phyloP scores from a whole-genome alignment of 805 yeast genomes.

The Candida khao-thaluensis region DNA sequence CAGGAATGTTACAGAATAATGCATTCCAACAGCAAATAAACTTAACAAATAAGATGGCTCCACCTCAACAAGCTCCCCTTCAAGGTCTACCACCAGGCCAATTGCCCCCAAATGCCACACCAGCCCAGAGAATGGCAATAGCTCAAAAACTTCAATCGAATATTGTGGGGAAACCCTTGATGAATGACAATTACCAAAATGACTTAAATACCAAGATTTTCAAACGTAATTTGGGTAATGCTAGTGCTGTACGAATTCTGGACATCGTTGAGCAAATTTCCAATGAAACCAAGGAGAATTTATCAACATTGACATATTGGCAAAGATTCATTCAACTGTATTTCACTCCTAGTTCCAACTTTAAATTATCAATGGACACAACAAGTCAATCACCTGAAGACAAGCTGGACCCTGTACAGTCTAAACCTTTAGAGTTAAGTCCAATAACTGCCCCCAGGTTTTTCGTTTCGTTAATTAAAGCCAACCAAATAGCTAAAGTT shows the following conservation, averaged over 20 bases:
- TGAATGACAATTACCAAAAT: constrained; percentile 18
- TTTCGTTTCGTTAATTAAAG: constrained; percentile 49
- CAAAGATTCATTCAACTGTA: constrained; percentile 31
- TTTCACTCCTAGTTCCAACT: constrained; percentile 30
- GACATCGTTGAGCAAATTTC: constrained; percentile 40
- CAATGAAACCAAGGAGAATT: constrained; percentile 29
- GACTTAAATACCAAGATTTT: constrained; percentile 35
- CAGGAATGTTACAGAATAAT: constrained; percentile 6
- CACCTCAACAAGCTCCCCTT: constrained; percentile 3
- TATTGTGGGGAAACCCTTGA: constrained; percentile 3
- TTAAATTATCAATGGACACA: constrained; percentile 29
- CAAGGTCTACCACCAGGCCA: constrained; percentile 5
- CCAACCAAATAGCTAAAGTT: constrained; percentile 37
- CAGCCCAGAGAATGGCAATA: constrained; percentile 4
- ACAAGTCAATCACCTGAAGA: constrained; percentile 9
- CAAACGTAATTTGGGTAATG: constrained; percentile 42
- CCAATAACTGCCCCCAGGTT: constrained; percentile 64
- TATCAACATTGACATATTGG: constrained; percentile 37
- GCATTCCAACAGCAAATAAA: constrained; percentile 10
- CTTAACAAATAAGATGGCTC: constrained; percentile 5
- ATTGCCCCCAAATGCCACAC: constrained; percentile 2
- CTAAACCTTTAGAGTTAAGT: constrained; percentile 58
- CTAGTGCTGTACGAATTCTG: constrained; percentile 38
- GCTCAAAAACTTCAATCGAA: constrained; percentile 5
- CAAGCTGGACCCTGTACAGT: constrained; percentile 28